Evolutionary conservation across 2,329 filamentous ascomycete genomes (phyloP).

Genomic region (Paramyrothecium sp.): DNA sequence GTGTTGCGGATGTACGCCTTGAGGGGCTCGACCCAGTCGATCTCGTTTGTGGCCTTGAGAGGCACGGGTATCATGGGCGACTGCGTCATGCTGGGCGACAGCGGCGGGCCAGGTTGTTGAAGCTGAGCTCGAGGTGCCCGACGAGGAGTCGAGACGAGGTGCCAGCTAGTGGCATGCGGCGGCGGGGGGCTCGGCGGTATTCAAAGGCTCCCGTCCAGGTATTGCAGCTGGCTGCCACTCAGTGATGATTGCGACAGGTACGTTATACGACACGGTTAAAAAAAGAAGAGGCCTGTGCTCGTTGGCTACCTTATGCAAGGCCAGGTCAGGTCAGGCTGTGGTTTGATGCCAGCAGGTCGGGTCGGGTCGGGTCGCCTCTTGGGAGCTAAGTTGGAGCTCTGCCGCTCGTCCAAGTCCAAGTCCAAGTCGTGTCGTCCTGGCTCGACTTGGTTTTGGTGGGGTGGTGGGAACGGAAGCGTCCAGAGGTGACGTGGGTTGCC

Average conservation of each 20-base stretch:
- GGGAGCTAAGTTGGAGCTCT: too few relatives aligned
- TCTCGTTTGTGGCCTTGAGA: slow-evolving; percentile 92
- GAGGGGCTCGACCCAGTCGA: slow-evolving; percentile 92
- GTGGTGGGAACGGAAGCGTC: neutral
- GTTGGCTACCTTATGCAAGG: too few relatives aligned
- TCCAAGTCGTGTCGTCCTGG: too few relatives aligned
- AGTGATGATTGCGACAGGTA: too few relatives aligned
- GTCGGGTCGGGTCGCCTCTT: neutral
- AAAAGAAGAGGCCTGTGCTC: too few relatives aligned
- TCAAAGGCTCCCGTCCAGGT: too few relatives aligned
- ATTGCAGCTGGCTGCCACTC: too few relatives aligned
- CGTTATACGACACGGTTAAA: neutral
- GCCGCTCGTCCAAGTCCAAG: too few relatives aligned
- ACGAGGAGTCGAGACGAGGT: neutral
- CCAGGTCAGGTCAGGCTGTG: neutral
- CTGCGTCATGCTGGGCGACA: slow-evolving; percentile 62
- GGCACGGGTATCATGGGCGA: slow-evolving; percentile 94
- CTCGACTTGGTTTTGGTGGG: slow-evolving; percentile 1
- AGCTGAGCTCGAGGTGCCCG: neutral
- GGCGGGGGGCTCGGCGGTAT: neutral
- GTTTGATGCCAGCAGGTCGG: neutral
- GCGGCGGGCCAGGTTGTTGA: neutral
- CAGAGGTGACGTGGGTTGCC: slow-evolving; percentile 1
- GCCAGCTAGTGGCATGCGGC: slow-evolving; percentile 1
- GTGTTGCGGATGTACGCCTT: slow-evolving; percentile 91